A percentile compares a stretch with the other conserved stretches of the same genome.
Conservation (phyloP, 371 early-diverging fungal species). For the Zopfochytrium polystomum region DNA sequence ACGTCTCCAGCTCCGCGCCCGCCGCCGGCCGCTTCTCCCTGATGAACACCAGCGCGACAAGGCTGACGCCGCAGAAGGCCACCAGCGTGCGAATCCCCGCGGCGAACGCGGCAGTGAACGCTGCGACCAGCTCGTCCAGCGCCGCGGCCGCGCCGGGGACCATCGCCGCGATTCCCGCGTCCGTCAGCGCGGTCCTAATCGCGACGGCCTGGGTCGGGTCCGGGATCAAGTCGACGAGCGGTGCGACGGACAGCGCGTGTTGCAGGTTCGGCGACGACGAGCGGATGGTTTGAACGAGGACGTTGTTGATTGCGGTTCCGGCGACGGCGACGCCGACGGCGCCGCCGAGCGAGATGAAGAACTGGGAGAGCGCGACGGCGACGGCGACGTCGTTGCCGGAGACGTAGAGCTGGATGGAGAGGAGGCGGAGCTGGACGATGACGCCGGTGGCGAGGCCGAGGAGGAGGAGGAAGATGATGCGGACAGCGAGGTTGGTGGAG, state of each 20-base stretch:
- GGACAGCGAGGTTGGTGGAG: neutral
- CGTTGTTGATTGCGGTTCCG: too few species aligned
- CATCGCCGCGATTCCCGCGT: neutral
- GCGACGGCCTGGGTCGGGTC: neutral
- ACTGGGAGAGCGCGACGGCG: constrained; percentile 57
- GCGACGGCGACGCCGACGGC: constrained; percentile 62
- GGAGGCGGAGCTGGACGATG: constrained; percentile 39
- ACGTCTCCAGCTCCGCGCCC: neutral
- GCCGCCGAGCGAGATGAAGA: constrained; percentile 60
- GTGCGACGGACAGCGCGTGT: too few species aligned
- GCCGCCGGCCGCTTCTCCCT: neutral
- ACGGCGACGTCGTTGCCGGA: constrained; percentile 58
- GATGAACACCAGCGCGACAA: neutral
- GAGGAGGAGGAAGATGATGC: constrained; percentile 17
- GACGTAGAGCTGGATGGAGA: constrained; percentile 55
- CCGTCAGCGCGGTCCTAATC: neutral
- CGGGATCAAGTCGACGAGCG: neutral
- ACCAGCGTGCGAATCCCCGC: neutral
- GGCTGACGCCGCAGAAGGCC: neutral
- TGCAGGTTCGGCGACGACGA: too few species aligned
- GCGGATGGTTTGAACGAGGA: too few species aligned
- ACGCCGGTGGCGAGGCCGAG: constrained; percentile 14
- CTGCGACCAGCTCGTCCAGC: neutral
- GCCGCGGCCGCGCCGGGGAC: neutral
- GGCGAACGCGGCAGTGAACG: neutral